Base-by-base conservation (phyloP, 176 grass and related monocot species). In the Neostapfia colusana region DNA sequence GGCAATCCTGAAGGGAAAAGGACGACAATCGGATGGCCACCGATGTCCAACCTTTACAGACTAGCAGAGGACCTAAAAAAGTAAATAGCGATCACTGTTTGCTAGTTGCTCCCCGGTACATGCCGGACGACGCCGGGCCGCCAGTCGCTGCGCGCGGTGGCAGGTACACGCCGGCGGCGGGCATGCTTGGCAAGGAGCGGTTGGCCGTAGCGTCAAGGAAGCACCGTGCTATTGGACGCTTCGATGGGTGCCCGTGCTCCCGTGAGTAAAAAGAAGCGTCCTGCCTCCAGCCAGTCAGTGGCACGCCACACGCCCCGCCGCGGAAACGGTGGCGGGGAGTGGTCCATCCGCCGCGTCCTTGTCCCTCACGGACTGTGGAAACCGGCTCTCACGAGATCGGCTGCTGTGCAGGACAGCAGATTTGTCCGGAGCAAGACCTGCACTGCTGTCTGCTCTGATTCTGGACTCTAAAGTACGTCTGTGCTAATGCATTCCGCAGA, bases 351-450 rank as follows among this genome's bases (percentile, higher is more conserved):
- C 11, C 17, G 34, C 42, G 64, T 59, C 18, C 35, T 6, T 64
- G 45, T 43, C 17, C 21, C 48, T 72, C 70, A 74, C 20, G 25
- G 80, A 57, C 50, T 75, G 71, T 43, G 63, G 62, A 62, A 45
- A 9, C 72, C 49, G 2, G 7, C 10, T 31, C 43, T 81, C 79
- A 51, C 68, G 44, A 40, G 80, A 23, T 1, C 40, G 17, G 25
- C 61, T 34, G 37, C 46, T 54, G 23, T 21, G 21, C 27, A 71
- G 20, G 39, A 17, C 43, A 10, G 17, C 39, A 55, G n/a, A 34
- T 35, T 75, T 58, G 80, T 55, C 80, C 49, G n/a, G 2, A 31
- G 31, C 31, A 31, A 31, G 31, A 31, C 31, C 31, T 31, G 31
- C 31, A 2, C 31, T 31, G 31, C 3, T 31, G 31, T 31, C 3